These are phyloP conservation scores for Saccharomyces hybrid DNA, from an alignment of 1,139 yeast genomes.

Conservation along the genomic window DNA sequence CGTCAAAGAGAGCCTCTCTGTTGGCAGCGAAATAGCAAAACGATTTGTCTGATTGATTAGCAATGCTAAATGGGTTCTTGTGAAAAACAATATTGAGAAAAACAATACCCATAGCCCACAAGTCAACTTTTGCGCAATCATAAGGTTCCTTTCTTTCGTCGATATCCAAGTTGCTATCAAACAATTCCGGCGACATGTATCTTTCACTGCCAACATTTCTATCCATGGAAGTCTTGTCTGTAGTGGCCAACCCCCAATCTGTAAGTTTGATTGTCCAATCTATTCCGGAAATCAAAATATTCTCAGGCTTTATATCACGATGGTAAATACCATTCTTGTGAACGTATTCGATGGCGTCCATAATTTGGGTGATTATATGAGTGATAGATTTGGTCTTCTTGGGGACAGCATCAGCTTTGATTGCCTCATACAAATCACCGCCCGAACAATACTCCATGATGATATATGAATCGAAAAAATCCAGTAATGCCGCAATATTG, in stretches of 20 bases:
- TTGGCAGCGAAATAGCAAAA: slow-evolving; percentile 82
- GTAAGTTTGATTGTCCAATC: slow-evolving; percentile 79
- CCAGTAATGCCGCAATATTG: slow-evolving; percentile 57
- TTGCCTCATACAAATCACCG: slow-evolving; percentile 92
- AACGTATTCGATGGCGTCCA: slow-evolving; percentile 71
- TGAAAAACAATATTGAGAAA: slow-evolving; percentile 81
- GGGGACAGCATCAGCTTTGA: slow-evolving; percentile 75
- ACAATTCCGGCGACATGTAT: slow-evolving; percentile 95
- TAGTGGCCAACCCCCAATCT: slow-evolving; percentile 90
- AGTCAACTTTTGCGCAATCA: slow-evolving; percentile 80
- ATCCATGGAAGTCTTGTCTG: slow-evolving; percentile 54
- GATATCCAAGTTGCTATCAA: slow-evolving; percentile 39
- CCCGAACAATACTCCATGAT: slow-evolving; percentile 82
- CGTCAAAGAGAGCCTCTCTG: slow-evolving; percentile 86
- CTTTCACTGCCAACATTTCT: slow-evolving; percentile 92
- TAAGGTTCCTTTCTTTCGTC: slow-evolving; percentile 48
- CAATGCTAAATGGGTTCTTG: slow-evolving; percentile 84
- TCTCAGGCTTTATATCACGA: slow-evolving; percentile 87
- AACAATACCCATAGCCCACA: slow-evolving; percentile 91
- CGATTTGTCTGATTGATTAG: slow-evolving; percentile 76
- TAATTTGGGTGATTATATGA: slow-evolving; percentile 67
- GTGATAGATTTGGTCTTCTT: slow-evolving; percentile 63
- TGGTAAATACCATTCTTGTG: slow-evolving; percentile 71
- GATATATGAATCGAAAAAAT: slow-evolving; percentile 73
- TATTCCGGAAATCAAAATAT: slow-evolving; percentile 60